phyloP scores from a whole-genome alignment of 2,329 filamentous ascomycete genomes.

The Colletotrichum lini region DNA sequence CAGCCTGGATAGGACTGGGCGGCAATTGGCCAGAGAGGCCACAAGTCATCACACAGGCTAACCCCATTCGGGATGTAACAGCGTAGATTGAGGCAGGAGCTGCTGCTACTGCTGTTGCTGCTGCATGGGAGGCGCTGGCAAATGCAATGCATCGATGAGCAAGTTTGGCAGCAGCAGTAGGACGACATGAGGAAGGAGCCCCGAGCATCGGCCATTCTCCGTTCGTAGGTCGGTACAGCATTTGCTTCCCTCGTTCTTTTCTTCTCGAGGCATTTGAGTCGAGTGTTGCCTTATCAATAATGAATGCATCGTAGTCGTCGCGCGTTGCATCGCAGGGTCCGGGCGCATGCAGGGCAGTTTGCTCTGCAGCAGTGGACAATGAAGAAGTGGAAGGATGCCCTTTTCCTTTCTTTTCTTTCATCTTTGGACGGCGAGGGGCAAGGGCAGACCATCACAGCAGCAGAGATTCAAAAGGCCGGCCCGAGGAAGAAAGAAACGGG shows the following conservation, averaged over 20 bases:
- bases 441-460: background rate
- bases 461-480: background rate
- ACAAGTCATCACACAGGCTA: slow-evolving; percentile 34
- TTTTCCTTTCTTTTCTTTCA: background rate
- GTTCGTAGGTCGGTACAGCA: too few relatives aligned
- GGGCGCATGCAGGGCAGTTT: slow-evolving; percentile 1
- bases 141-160: background rate
- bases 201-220: too few relatives aligned
- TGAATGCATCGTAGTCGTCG: background rate
- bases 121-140: background rate
- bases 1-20: background rate
- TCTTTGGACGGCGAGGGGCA: background rate
- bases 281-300: background rate
- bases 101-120: background rate
- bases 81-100: slow-evolving; percentile 8
- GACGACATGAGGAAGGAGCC: background rate
- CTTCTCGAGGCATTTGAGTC: background rate
- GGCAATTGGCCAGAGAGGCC: slow-evolving; percentile 22
- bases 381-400: background rate
- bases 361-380: background rate
- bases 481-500: background rate
- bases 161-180: slow-evolving; percentile 1
- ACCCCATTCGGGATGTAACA: slow-evolving; percentile 2
- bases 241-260: background rate
- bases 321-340: background rate